These are phyloP conservation scores for Lactarius vividus DNA, from an alignment of 768 basidiomycete genomes.

Conservation along the genomic window DNA sequence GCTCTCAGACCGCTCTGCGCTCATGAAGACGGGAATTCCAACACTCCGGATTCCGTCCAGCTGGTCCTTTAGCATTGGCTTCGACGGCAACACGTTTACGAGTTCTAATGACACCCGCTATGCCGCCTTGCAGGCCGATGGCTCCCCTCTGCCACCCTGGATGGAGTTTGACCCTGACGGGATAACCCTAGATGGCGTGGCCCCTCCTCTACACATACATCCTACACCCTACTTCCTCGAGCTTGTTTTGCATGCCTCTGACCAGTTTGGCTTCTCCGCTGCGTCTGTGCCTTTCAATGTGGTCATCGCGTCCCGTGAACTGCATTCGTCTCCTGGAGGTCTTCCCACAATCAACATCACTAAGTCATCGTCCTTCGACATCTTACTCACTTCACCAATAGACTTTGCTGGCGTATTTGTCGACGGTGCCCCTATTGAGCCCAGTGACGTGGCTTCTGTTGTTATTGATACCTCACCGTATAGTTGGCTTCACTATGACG, in stretches of 20 bases:
- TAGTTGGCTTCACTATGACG: conserved; percentile 63
- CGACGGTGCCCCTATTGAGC: conserved; percentile 57
- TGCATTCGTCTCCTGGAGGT: conserved; percentile 46
- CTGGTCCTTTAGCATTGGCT: conserved; percentile 92
- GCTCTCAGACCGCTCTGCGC: conserved; percentile 56
- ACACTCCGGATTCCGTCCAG: conserved; percentile 68
- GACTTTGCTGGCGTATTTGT: conserved; percentile 65
- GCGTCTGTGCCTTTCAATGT: conserved; percentile 58
- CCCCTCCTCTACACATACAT: conserved; percentile 49
- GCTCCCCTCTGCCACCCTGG: conserved; percentile 74
- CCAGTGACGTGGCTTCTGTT: conserved; percentile 54
- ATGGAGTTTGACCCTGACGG: conserved; percentile 63
- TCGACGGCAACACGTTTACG: conserved; percentile 61
- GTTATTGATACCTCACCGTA: conserved; percentile 57
- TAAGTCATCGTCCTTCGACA: conserved; percentile 47
- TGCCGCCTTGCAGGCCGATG: conserved; percentile 58
- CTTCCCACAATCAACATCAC: conserved; percentile 75
- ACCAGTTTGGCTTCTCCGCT: conserved; percentile 69
- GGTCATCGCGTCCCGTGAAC: conserved; percentile 64
- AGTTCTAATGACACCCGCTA: conserved; percentile 55
- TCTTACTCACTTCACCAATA: conserved; percentile 49
- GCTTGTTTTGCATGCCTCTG: conserved; percentile 65
- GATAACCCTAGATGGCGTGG: conserved; percentile 76
- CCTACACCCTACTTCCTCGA: conserved; percentile 44
- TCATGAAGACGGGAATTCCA: conserved; percentile 45